Evolutionary conservation across 1,284 basidiomycete genomes (phyloP).

Genomic region (Trichosporon ovoides): DNA sequence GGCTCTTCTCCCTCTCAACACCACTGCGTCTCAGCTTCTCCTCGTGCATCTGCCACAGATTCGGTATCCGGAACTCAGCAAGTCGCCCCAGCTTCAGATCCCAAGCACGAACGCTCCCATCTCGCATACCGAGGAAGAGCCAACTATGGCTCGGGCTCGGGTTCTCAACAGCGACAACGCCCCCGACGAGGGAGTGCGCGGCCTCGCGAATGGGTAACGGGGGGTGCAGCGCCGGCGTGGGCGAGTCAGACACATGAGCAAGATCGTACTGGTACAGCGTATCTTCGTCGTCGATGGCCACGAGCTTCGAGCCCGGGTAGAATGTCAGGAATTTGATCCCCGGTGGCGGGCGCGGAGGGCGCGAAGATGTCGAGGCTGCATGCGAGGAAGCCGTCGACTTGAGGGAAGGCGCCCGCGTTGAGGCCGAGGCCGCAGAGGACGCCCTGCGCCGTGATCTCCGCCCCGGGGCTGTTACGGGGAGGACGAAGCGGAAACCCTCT

Average conservation of each 20-base stretch:
- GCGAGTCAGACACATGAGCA: slow-evolving; percentile 30
- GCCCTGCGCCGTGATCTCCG: not conserved
- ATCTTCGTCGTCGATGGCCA: slow-evolving; percentile 41
- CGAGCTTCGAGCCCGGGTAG: slow-evolving; percentile 42
- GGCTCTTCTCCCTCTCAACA: not conserved
- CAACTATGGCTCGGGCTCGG: slow-evolving; percentile 41
- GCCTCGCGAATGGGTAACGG: slow-evolving; percentile 37
- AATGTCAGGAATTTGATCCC: slow-evolving; percentile 45
- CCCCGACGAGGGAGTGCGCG: slow-evolving; percentile 29
- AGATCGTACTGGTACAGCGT: slow-evolving; percentile 40
- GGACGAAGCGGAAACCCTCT: slow-evolving; percentile 41
- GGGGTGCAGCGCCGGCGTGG: slow-evolving; percentile 30
- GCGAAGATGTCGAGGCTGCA: slow-evolving; percentile 13
- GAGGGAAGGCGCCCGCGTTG: too few relatives aligned
- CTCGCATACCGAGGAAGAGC: slow-evolving; percentile 44
- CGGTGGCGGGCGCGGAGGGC: slow-evolving; percentile 15
- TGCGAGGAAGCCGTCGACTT: not conserved
- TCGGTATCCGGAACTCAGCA: slow-evolving; percentile 62
- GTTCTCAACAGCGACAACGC: slow-evolving; percentile 37
- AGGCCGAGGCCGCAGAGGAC: too few relatives aligned
- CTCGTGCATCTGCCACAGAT: slow-evolving; percentile 71
- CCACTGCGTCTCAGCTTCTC: slow-evolving; percentile 55
- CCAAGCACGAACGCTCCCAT: slow-evolving; percentile 55
- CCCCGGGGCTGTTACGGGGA: slow-evolving; percentile 29
- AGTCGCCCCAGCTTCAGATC: slow-evolving; percentile 62